Percentiles rank a stretch among this genome's conserved stretches.
Conservation (phyloP, 352 stramenopile species). For the Phytophthora europaea region DNA sequence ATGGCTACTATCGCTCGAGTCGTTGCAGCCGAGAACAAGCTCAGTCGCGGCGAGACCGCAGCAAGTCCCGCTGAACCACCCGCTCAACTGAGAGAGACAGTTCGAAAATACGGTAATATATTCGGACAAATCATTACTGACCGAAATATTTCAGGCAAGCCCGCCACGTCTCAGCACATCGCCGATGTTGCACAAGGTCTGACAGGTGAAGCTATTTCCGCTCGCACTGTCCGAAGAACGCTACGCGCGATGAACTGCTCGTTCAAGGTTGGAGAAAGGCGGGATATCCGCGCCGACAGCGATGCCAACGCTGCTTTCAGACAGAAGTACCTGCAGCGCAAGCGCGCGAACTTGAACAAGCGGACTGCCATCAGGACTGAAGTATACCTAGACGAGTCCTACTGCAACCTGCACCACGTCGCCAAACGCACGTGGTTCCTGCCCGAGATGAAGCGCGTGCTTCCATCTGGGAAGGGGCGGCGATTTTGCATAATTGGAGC, state of each 20-base stretch:
- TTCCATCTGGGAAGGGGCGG: not conserved
- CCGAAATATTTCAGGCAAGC: not conserved
- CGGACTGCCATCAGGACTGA: not conserved
- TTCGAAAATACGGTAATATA: not conserved
- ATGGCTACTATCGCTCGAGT: not conserved
- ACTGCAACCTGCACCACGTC: not conserved
- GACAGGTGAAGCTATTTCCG: not conserved
- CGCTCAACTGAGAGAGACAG: not conserved
- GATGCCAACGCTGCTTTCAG: not conserved
- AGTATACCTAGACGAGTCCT: not conserved
- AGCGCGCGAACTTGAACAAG: not conserved
- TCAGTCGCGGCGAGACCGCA: not conserved
- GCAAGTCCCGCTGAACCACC: not conserved
- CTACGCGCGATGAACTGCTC: not conserved
- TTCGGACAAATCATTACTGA: not conserved
- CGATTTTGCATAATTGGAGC: not conserved
- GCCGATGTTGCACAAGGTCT: not conserved
- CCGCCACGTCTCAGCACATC: not conserved
- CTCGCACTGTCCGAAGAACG: not conserved
- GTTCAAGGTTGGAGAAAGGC: not conserved
- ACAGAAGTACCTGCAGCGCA: not conserved
- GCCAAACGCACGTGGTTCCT: not conserved
- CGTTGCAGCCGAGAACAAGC: not conserved
- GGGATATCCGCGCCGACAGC: not conserved
- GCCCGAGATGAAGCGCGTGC: not conserved